Percentiles rank a stretch among this genome's conserved stretches.
These are phyloP conservation scores for Leptodermis oblonga DNA, from an alignment of 257 asterid genomes.

Conservation along the genomic window DNA sequence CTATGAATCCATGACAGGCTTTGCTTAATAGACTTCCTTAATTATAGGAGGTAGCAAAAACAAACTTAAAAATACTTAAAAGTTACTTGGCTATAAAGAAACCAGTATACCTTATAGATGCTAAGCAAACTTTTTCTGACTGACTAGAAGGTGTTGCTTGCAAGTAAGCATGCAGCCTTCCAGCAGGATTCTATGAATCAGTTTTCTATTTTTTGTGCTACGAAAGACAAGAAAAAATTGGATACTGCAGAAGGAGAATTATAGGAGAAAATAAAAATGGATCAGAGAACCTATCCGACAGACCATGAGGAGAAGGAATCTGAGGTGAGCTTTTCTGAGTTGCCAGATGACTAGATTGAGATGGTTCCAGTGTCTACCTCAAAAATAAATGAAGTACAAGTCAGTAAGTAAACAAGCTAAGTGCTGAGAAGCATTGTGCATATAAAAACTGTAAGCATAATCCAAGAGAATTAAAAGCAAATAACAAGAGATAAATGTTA, in stretches of 20 bases:
- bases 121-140: too few species aligned
- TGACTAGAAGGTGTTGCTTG: too few species aligned
- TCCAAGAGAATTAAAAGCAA: too few species aligned
- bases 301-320: conserved; percentile 57
- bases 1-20: neutral
- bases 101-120: too few species aligned
- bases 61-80: conserved; percentile 42
- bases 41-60: neutral
- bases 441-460: neutral
- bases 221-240: conserved; percentile 16
- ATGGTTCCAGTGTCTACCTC: too few species aligned
- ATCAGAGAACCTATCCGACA: conserved; percentile 15
- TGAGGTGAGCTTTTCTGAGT: conserved; percentile 39
- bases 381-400: conserved; percentile 15
- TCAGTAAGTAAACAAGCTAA: conserved; percentile 12
- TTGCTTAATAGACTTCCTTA: neutral
- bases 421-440: neutral
- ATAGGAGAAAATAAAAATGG: conserved; percentile 5
- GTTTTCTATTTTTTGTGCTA: conserved; percentile 67
- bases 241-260: too few species aligned
- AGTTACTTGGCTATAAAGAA: too few species aligned
- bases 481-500: too few species aligned
- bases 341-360: conserved; percentile 36
- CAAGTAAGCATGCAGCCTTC: too few species aligned
- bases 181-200: conserved; percentile 96